Base-by-base conservation (phyloP, 768 basidiomycete species). In the Boletus edulis region DNA sequence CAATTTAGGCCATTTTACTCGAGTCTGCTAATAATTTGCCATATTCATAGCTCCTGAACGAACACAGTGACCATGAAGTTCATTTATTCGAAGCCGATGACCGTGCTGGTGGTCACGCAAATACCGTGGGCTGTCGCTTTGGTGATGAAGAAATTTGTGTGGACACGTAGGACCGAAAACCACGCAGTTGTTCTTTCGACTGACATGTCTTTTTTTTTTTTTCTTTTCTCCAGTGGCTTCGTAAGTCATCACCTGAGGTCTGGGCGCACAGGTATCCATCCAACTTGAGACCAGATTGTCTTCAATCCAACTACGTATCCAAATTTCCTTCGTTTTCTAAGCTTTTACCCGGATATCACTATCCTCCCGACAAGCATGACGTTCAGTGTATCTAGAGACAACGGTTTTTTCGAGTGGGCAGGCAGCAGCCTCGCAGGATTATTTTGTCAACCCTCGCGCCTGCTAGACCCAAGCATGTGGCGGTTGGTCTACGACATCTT, bases 231-330 rank as follows among this genome's bases (percentile, higher is more conserved):
- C 64, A 85, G 83, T 8, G 83, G 84, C 46, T 86, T 86, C 62
- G 84, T 84, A 62, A 58, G 80, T 37, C 31, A 7, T 49, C 47
- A 17, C 10, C 24, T 7, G 9, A 31, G 24, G 13, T 14, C 24
- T 41, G 20, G 11, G 49, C n/a, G 17, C n/a, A 11, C 12, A 18
- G 10, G 17, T 24, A 15, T 41, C 3, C 6, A 17, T 29, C 18
- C 10, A 10, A 59, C 41, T 24, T 35, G 31, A 5, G 18, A 27
- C 3, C 61, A 89, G 86, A 87, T 90, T 60, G 88, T 90, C 8
- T 82, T 87, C 69, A 90, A 91, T 65, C 85, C 87, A 0, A 75
- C 74, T 37, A 89, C 88, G 0, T 91, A 90, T 63, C 90, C 88
- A 20, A 90, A 91, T 67, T 89, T 91, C 65, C 76, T 88, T 46